These are phyloP conservation scores for Aspergillus biplanus DNA, from an alignment of 495 filamentous ascomycete species.

Conservation along the genomic window DNA sequence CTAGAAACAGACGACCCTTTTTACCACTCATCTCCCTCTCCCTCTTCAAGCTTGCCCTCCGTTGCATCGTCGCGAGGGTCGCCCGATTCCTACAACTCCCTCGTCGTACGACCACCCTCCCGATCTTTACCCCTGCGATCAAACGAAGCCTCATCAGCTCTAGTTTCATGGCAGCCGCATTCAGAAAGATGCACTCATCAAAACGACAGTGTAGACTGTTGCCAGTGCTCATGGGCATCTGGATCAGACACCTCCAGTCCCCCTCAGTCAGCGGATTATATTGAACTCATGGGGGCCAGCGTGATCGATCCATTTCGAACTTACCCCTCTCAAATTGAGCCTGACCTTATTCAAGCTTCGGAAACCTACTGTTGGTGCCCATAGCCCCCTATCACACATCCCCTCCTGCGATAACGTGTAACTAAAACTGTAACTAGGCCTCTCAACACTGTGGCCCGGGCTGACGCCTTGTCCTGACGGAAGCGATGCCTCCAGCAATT, in stretches of 20 bases:
- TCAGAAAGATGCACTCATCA: not conserved
- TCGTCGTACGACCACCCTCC: not conserved
- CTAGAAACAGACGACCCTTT: conserved; percentile 2
- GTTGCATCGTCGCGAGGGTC: not conserved
- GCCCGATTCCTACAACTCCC: not conserved
- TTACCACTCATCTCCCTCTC: not conserved
- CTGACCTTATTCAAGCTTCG: conserved; percentile 19
- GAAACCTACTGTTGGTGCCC: conserved; percentile 21
- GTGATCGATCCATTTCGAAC: conserved; percentile 40
- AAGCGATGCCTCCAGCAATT: conserved; percentile 14
- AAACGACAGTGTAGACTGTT: conserved; percentile 4
- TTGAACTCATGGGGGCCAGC: conserved; percentile 32
- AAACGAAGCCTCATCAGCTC: not conserved
- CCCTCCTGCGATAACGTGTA: not conserved
- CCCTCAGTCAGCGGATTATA: conserved; percentile 12
- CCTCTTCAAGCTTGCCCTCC: not conserved
- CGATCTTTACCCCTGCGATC: not conserved
- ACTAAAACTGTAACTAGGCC: conserved; percentile 21
- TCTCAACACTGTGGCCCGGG: conserved; percentile 41
- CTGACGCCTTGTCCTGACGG: conserved; percentile 30
- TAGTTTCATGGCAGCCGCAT: not conserved
- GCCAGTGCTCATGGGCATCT: not conserved
- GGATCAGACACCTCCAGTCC: conserved; percentile 12
- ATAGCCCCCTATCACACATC: not conserved
- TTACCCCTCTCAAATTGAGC: conserved; percentile 29